Percentiles rank a stretch among this genome's conserved stretches.
These are phyloP conservation scores for Fusarium penzigii DNA, from an alignment of 2,329 filamentous ascomycete species.

Conservation along the genomic window DNA sequence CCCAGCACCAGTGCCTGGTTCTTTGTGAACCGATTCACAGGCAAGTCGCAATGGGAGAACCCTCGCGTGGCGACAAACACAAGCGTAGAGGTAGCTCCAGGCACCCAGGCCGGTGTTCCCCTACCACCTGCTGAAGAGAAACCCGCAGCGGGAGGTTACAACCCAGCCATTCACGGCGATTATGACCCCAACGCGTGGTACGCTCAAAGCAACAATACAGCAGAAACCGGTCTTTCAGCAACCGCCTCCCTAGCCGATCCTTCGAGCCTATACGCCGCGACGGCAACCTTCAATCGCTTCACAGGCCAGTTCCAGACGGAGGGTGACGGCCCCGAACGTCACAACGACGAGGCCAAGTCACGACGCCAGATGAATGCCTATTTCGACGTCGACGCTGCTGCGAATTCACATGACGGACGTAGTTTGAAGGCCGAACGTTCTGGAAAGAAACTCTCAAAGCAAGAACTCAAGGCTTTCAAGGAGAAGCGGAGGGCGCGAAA, in stretches of 20 bases:
- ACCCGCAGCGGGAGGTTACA: slow-evolving; percentile 73
- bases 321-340: slow-evolving; percentile 69
- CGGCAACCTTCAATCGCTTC: slow-evolving; percentile 86
- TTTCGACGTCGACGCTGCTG: slow-evolving; percentile 94
- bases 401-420: slow-evolving; percentile 84
- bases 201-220: slow-evolving; percentile 59
- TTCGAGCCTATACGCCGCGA: slow-evolving; percentile 61
- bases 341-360: slow-evolving; percentile 86
- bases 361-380: slow-evolving; percentile 87
- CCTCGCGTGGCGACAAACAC: slow-evolving; percentile 65
- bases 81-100: slow-evolving; percentile 32
- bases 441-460: slow-evolving; percentile 79
- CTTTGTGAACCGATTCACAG: slow-evolving; percentile 82
- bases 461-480: slow-evolving; percentile 88
- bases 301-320: slow-evolving; percentile 79
- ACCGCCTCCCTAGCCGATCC: slow-evolving; percentile 37
- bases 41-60: slow-evolving; percentile 80
- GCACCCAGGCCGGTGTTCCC: slow-evolving; percentile 25
- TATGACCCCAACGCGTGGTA: slow-evolving; percentile 98
- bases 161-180: slow-evolving; percentile 92
- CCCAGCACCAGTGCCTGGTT: slow-evolving; percentile 68
- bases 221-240: slow-evolving; percentile 32
- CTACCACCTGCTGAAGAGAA: slow-evolving; percentile 37
- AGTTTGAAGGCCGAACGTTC: slow-evolving; percentile 90
- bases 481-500: slow-evolving; percentile 87